Base-by-base conservation (phyloP, 352 stramenopile genomes). In the Salisapilia sapeloensis region DNA sequence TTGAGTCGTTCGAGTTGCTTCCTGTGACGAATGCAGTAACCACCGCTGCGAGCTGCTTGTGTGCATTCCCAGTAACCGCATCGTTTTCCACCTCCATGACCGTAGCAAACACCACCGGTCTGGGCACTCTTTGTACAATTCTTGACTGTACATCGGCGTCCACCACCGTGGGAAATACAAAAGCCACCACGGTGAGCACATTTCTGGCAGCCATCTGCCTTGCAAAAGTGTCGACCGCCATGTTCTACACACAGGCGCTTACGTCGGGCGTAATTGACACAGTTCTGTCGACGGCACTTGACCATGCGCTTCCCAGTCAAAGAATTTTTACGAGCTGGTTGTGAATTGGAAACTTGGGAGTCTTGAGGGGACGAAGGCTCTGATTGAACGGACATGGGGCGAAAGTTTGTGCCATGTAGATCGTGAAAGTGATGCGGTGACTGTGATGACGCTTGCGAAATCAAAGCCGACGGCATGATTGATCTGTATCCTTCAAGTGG, bases 221-320 rank as follows among this genome's bases (percentile, higher is more conserved):
- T 85, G 52, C 77, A 92, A 17, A 84, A 77, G 48, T 87, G 69
- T 17, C 77, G 64, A 2, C 77, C 77, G 22, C 77, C 77, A 46
- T 92, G 77, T 34, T 84, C 70, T 66, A 85, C 86, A 46, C 77
- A 92, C 0, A 92, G 61, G 0, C 77, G 74, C 45, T 84, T 85
- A 33, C 69, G 67, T 39, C 71, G 58, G 24, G 70, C 69, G 23
- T 60, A 57, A 44, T 84, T 81, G 7, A n/a, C 12, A 48, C 74
- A 89, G 38, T 71, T 44, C 15, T 67, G 63, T 17, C 66, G 60
- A n/a, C 72, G 72, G 40, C 69, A 84, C 22, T 60, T 58, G 33
- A 46, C 37, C n/a, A n/a, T n/a, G n/a, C n/a, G n/a, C n/a, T n/a
- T n/a, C n/a, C n/a, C n/a, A n/a, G n/a, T n/a, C n/a, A n/a, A n/a